Conservation (phyloP, 1,284 basidiomycete genomes). For the Puccinia brachypodii region DNA sequence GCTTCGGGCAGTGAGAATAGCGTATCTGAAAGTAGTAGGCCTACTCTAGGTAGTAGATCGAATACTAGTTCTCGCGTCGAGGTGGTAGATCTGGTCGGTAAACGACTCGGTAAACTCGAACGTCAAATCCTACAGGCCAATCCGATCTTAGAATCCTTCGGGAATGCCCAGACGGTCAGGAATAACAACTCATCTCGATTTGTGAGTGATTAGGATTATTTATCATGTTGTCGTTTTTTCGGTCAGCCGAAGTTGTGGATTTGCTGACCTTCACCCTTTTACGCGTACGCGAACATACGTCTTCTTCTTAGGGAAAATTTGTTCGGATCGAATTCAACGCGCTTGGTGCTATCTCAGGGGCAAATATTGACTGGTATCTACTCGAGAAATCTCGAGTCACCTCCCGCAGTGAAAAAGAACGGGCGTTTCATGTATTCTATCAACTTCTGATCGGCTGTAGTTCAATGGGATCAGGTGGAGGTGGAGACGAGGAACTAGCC, state of each 20-base stretch:
- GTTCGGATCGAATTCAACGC: slow-evolving; percentile 93
- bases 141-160: slow-evolving; percentile 96
- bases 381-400: slow-evolving; percentile 96
- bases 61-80: slow-evolving; percentile 64
- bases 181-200: slow-evolving; percentile 99
- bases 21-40: slow-evolving; percentile 56
- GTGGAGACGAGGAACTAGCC: slow-evolving; percentile 54
- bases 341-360: slow-evolving; percentile 91
- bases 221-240: not conserved
- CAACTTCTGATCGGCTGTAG: slow-evolving; percentile 65
- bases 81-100: slow-evolving; percentile 56
- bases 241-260: not conserved
- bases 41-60: slow-evolving; percentile 54
- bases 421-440: slow-evolving; percentile 97
- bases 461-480: slow-evolving; percentile 54
- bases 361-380: slow-evolving; percentile 99
- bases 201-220: slow-evolving; percentile 55
- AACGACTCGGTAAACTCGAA: slow-evolving; percentile 77
- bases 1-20: slow-evolving; percentile 54
- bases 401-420: slow-evolving; percentile 79
- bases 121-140: slow-evolving; percentile 97
- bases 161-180: slow-evolving; percentile 96
- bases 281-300: not conserved
- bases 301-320: slow-evolving; percentile 71
- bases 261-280: too few species aligned